Evolutionary conservation across 2,329 filamentous ascomycete species (phyloP).

Genomic region (Lasiodiplodia gonubiensis): DNA sequence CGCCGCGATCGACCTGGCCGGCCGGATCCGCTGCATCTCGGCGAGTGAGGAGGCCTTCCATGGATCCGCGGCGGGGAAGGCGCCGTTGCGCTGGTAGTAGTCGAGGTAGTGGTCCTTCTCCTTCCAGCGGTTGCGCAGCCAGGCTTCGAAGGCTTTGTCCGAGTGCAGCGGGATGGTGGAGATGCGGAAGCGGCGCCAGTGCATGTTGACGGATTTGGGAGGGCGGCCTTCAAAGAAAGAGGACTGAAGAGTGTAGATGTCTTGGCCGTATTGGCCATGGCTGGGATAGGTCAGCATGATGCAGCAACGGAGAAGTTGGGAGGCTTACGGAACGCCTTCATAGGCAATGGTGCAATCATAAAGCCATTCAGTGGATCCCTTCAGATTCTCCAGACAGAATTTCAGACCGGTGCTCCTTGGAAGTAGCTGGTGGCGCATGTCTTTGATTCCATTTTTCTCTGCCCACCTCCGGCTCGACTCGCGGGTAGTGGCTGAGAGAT

Average conservation of each 20-base stretch:
- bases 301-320: background rate
- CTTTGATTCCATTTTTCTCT: slow-evolving; percentile 72
- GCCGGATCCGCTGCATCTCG: slow-evolving; percentile 29
- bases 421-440: slow-evolving; percentile 75
- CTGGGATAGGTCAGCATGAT: background rate
- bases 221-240: slow-evolving; percentile 88
- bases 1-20: slow-evolving; percentile 54
- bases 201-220: slow-evolving; percentile 94
- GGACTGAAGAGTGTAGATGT: slow-evolving; percentile 83
- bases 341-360: slow-evolving; percentile 97
- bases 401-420: slow-evolving; percentile 81
- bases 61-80: slow-evolving; percentile 74
- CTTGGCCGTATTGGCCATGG: slow-evolving; percentile 79
- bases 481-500: slow-evolving; percentile 73
- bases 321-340: slow-evolving; percentile 83
- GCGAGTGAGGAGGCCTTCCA: slow-evolving; percentile 39
- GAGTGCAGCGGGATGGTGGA: slow-evolving; percentile 80
- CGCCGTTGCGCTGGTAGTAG: slow-evolving; percentile 73
- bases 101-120: slow-evolving; percentile 92
- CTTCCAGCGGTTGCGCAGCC: slow-evolving; percentile 85
- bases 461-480: slow-evolving; percentile 77
- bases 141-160: slow-evolving; percentile 76
- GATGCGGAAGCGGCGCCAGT: slow-evolving; percentile 87
- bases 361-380: slow-evolving; percentile 76
- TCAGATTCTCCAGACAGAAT: slow-evolving; percentile 79